Evolutionary conservation across 2,329 filamentous ascomycete genomes (phyloP).

Genomic region (Ophiostoma fasciatum): DNA sequence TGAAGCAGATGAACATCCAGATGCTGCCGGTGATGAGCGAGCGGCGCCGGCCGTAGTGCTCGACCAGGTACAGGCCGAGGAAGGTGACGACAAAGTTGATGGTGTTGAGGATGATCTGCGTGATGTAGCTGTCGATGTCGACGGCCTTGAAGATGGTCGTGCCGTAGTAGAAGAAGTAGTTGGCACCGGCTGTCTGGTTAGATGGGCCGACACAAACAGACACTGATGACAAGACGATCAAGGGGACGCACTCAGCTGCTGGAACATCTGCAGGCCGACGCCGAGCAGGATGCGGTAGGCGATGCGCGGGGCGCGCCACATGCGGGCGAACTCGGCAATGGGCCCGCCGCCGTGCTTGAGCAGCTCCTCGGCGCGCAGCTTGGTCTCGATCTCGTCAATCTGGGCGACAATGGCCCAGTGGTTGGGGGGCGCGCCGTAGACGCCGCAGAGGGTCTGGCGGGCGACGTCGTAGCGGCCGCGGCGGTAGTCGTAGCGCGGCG

Average conservation of each 20-base stretch:
- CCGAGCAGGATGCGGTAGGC: conserved; percentile 51
- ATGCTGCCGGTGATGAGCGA: conserved; percentile 50
- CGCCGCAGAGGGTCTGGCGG: conserved; percentile 4
- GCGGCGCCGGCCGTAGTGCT: conserved; percentile 52
- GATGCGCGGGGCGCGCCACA: conserved; percentile 45
- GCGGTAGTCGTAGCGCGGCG: conserved; percentile 28
- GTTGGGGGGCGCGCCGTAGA: conserved; percentile 8
- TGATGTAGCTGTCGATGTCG: conserved; percentile 51
- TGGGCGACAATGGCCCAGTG: conserved; percentile 8
- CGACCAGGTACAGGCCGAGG: conserved; percentile 52
- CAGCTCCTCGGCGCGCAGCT: conserved; percentile 25
- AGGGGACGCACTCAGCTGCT: no score
- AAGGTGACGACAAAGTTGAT: conserved; percentile 40
- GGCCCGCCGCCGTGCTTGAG: conserved; percentile 28
- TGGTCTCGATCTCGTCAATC: conserved; percentile 9
- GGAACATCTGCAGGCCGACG: conserved; percentile 47
- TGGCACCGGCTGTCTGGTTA: no score
- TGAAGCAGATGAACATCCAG: conserved; percentile 52
- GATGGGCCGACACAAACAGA: no score
- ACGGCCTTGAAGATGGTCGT: conserved; percentile 52
- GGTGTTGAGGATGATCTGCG: conserved; percentile 42
- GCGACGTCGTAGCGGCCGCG: conserved; percentile 7
- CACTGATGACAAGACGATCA: no score
- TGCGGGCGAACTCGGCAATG: conserved; percentile 37
- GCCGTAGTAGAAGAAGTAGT: conserved; percentile 45